Conservation (phyloP, 805 yeast genomes). For the Candida bentonensis region DNA sequence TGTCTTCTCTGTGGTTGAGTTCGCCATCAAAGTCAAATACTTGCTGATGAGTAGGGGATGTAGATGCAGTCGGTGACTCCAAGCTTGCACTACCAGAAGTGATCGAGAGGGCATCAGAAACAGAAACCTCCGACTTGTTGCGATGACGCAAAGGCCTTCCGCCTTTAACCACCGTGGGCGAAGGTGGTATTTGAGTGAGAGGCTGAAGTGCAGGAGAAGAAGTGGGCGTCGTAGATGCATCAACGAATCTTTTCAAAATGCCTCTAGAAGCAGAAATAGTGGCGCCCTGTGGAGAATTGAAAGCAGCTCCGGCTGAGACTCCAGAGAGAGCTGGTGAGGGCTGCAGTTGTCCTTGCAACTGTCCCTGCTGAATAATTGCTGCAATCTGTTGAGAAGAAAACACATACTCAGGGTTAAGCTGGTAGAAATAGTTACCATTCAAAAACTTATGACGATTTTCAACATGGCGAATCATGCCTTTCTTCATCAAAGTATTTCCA, state of each 20-base stretch:
- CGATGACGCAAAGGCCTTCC: not conserved
- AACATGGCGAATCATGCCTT: constrained; percentile 66
- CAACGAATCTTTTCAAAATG: not conserved
- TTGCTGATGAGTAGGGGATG: not conserved
- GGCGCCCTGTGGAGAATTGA: not conserved
- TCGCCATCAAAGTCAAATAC: not conserved
- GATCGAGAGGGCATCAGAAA: not conserved
- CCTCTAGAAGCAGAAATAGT: not conserved
- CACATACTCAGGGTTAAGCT: constrained; percentile 42
- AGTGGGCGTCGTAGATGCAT: not conserved
- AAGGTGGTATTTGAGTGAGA: not conserved
- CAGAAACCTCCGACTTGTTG: not conserved
- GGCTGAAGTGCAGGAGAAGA: not conserved
- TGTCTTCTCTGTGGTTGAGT: not conserved
- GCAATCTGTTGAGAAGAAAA: constrained; percentile 5
- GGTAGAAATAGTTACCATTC: constrained; percentile 89
- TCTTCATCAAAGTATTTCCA: constrained; percentile 66
- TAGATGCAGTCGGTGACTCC: not conserved
- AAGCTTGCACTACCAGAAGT: not conserved
- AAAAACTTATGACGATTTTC: constrained; percentile 69
- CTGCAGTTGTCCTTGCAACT: not conserved
- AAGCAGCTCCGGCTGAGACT: not conserved
- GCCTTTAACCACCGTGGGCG: not conserved
- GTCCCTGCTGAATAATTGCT: not conserved
- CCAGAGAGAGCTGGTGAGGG: not conserved